phyloP scores from a whole-genome alignment of 495 filamentous ascomycete species.

The Achaetomiella virescens region DNA sequence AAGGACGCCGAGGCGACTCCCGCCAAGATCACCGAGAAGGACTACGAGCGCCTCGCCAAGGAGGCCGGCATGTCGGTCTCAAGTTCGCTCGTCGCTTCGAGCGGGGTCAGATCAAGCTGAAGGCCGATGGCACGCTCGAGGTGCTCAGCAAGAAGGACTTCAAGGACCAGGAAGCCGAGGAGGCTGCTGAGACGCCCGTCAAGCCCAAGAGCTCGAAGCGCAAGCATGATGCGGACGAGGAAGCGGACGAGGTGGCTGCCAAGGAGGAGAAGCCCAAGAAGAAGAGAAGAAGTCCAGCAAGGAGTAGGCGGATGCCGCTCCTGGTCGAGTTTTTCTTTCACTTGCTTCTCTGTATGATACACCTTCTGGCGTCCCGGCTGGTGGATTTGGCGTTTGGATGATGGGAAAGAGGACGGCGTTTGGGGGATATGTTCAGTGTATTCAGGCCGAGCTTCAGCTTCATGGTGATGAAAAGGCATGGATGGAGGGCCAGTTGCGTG shows the following conservation, averaged over 20 bases:
- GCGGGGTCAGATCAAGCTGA: constrained; percentile 57
- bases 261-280: constrained; percentile 38
- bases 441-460: constrained; percentile 20
- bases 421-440: constrained; percentile 19
- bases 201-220: constrained; percentile 41
- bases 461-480: constrained; percentile 17
- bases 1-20: constrained; percentile 21
- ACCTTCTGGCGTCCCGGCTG: constrained; percentile 25
- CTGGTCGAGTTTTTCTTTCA: constrained; percentile 12
- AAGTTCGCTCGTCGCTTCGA: constrained; percentile 61
- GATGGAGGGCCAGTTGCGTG: constrained; percentile 3
- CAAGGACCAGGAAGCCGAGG: constrained; percentile 52
- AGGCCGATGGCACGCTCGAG: constrained; percentile 50
- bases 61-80: constrained; percentile 56
- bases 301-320: constrained; percentile 17
- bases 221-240: constrained; percentile 31
- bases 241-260: constrained; percentile 25
- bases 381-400: constrained; percentile 32
- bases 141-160: constrained; percentile 60
- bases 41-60: constrained; percentile 50
- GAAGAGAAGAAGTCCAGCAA: constrained; percentile 45
- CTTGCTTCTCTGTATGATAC: constrained; percentile 33
- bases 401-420: constrained; percentile 27
- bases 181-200: constrained; percentile 34
- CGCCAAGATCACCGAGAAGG: constrained; percentile 44